These are phyloP conservation scores for Penium margaritaceum DNA, from an alignment of 139 green algal species.

Conservation along the genomic window DNA sequence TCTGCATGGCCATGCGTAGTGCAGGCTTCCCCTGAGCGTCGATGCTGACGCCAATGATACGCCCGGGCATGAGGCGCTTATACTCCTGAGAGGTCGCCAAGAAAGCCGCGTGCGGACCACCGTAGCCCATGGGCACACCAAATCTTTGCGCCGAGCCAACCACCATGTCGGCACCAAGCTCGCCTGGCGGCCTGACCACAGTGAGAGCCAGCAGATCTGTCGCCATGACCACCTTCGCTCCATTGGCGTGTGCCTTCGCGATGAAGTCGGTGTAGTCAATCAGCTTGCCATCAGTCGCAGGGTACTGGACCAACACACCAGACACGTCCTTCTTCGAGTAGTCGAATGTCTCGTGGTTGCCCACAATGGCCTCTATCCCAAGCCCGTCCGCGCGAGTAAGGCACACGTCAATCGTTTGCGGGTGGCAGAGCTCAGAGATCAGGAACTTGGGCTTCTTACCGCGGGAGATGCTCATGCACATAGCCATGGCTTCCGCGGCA, in stretches of 20 bases:
- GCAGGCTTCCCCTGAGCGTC: slow-evolving; percentile 79
- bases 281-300: slow-evolving; percentile 83
- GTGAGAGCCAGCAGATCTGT: slow-evolving; percentile 96
- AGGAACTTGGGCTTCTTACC: slow-evolving; percentile 98
- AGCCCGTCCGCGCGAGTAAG: slow-evolving; percentile 88
- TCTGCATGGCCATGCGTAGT: slow-evolving; percentile 99
- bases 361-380: slow-evolving; percentile 74
- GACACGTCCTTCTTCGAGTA: slow-evolving; percentile 81
- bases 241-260: slow-evolving; percentile 41
- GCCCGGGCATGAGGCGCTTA: slow-evolving; percentile 88
- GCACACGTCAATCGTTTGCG: slow-evolving; percentile 95
- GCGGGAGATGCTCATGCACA: slow-evolving; percentile 83
- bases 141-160: slow-evolving; percentile 91
- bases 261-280: slow-evolving; percentile 70
- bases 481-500: slow-evolving; percentile 97
- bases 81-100: slow-evolving; percentile 72
- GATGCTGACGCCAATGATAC: slow-evolving; percentile 89
- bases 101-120: slow-evolving; percentile 96
- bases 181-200: slow-evolving; percentile 80
- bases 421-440: slow-evolving; percentile 78
- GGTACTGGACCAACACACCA: slow-evolving; percentile 93
- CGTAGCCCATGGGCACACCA: slow-evolving; percentile 95
- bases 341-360: slow-evolving; percentile 51
- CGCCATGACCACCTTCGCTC: slow-evolving; percentile 56
- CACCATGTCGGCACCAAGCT: slow-evolving; percentile 95